Conservation (phyloP, 495 filamentous ascomycete species). For the Hypomontagnella submonticulosa region DNA sequence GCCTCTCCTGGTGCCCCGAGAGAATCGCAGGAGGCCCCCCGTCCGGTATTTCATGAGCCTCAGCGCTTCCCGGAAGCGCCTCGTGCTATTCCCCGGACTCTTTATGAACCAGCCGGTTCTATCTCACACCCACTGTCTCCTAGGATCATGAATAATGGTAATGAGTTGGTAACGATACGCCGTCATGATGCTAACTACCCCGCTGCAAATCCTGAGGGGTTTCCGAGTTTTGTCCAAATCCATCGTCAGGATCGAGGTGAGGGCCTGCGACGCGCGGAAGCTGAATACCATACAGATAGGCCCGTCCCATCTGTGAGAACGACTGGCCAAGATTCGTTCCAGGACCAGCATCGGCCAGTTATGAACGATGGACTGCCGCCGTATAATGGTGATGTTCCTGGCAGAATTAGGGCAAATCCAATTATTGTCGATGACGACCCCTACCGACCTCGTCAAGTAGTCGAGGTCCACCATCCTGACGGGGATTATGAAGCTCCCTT, state of each 20-base stretch:
- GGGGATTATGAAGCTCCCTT: slow-evolving; percentile 11
- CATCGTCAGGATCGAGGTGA: slow-evolving; percentile 35
- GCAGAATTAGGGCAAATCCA: slow-evolving; percentile 40
- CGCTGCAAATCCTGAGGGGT: slow-evolving; percentile 13
- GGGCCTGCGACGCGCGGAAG: slow-evolving; percentile 20
- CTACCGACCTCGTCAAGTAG: slow-evolving; percentile 39
- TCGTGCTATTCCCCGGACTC: slow-evolving; percentile 25
- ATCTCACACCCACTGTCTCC: slow-evolving; percentile 33
- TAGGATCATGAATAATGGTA: slow-evolving; percentile 29
- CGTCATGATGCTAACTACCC: slow-evolving; percentile 35
- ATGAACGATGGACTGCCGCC: slow-evolving; percentile 22
- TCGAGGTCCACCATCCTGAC: slow-evolving; percentile 37
- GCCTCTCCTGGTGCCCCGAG: slow-evolving; percentile 34
- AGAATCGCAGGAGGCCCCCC: slow-evolving; percentile 21
- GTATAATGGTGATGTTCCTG: slow-evolving; percentile 30
- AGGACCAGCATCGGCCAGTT: slow-evolving; percentile 24
- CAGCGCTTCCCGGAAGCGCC: slow-evolving; percentile 34
- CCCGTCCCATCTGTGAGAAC: slow-evolving; percentile 16
- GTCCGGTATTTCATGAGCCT: slow-evolving; percentile 25
- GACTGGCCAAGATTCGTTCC: slow-evolving; percentile 13
- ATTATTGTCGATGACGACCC: slow-evolving; percentile 33
- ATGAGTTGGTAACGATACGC: slow-evolving; percentile 35
- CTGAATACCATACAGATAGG: slow-evolving; percentile 34
- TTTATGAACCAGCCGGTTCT: slow-evolving; percentile 33
- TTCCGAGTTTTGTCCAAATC: slow-evolving; percentile 30